Evolutionary conservation across 768 basidiomycete genomes (phyloP), one percentile per base, ranked within the genome.

Genomic region (Russula sp.): DNA sequence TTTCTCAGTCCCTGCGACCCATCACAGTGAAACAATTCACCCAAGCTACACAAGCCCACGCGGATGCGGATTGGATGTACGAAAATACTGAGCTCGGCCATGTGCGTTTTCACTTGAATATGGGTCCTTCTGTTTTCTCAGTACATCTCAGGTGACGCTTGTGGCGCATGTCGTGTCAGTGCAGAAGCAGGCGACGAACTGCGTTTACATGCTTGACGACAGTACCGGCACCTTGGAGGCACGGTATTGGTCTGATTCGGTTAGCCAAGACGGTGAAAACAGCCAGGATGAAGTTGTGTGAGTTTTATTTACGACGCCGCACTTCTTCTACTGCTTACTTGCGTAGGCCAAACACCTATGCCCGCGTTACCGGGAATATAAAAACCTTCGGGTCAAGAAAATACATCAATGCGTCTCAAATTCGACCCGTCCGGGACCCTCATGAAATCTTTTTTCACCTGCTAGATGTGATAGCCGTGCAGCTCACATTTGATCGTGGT

Each of bases 1-100:
- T 75, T 24, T 73, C 74, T 6, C 78, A 81, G 49, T 80, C 86
- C 2, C 74, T 88, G 26, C 81, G 93, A 40, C 92, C 93, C 4
- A 82, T 92, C 57, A 92, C 89, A 3, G 81, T 90, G 69, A 81
- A 84, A 57, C 94, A 96, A 72, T 79, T 97, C 51, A 72, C 79
- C 40, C 81, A 83, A 68, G 89, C 94, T 2, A 80, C 77, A n/a
- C 94, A 95, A 78, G 81, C 87, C 6, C 92, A 96, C 72, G 80
- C 88, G 1, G 95, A 98, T 69, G 88, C 91, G 2, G 92, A 95
- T 63, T 97, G 93, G 86, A 80, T 80, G 64, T 79, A 98, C 38
- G 94, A 94, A 63, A 89, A 86, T 32, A 76, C 80, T 5, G 90
- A 94, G 66, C 79, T 94, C 63, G 89, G 89, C 54, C 91, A 92